These are phyloP conservation scores for Penicillium occitanis DNA, from an alignment of 2,329 filamentous ascomycete genomes.

Conservation along the genomic window DNA sequence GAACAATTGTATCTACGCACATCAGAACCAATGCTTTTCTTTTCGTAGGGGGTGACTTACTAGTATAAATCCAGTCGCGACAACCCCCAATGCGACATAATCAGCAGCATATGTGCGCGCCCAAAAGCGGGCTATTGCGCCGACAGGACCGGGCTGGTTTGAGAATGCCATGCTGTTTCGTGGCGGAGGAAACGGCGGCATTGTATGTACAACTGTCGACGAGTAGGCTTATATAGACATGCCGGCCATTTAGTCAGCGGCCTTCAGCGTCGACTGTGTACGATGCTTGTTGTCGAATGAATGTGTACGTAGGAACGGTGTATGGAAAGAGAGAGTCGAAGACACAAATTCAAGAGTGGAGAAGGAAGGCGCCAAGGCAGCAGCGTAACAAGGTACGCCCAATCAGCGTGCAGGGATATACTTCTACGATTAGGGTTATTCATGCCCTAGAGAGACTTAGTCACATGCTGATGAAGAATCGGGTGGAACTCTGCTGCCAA, in stretches of 20 bases:
- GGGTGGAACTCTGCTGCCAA: too few relatives aligned
- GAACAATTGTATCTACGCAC: slow-evolving; percentile 61
- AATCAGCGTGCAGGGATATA: background rate
- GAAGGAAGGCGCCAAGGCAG: background rate
- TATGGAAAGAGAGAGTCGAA: background rate
- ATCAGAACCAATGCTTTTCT: background rate
- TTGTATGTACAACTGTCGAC: background rate
- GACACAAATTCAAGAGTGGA: background rate
- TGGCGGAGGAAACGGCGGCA: slow-evolving; percentile 18
- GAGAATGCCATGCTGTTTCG: slow-evolving; percentile 24
- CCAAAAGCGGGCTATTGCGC: slow-evolving; percentile 53
- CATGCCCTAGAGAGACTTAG: background rate
- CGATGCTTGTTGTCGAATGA: background rate
- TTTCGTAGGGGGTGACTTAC: slow-evolving; percentile 17
- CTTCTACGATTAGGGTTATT: slow-evolving; percentile 1
- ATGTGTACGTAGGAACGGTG: background rate
- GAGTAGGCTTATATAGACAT: background rate
- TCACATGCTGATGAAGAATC: background rate
- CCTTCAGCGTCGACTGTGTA: background rate
- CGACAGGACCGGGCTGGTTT: slow-evolving; percentile 42
- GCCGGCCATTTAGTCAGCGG: background rate
- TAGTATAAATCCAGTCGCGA: slow-evolving; percentile 63
- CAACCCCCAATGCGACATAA: slow-evolving; percentile 72
- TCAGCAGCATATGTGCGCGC: slow-evolving; percentile 82
- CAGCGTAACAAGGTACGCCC: background rate